Conservation (phyloP, 371 early-diverging fungal species). For the Mucor saturninus region DNA sequence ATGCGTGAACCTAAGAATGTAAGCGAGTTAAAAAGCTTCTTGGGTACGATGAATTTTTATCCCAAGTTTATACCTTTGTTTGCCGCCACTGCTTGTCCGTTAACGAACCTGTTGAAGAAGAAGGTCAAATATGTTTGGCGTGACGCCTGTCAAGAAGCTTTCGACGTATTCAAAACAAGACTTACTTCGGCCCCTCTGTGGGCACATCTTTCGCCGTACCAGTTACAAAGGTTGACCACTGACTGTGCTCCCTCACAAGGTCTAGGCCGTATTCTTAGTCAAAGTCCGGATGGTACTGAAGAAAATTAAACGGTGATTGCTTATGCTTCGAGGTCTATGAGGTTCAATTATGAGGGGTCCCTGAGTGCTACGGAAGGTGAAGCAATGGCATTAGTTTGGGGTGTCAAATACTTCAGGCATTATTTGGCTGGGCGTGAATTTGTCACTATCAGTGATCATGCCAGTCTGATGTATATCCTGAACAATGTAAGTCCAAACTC, state of each 20-base stretch:
- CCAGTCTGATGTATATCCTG: slow-evolving; percentile 20
- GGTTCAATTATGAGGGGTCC: slow-evolving; percentile 11
- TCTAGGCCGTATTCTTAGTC: slow-evolving; percentile 41
- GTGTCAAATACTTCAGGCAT: slow-evolving; percentile 32
- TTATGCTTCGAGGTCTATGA: slow-evolving; percentile 25
- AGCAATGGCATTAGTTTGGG: slow-evolving; percentile 40
- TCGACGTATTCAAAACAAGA: slow-evolving; percentile 15
- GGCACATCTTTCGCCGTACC: slow-evolving; percentile 24
- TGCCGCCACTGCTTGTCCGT: slow-evolving; percentile 10
- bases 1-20: slow-evolving; percentile 19
- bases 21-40: slow-evolving; percentile 30
- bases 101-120: slow-evolving; percentile 20
- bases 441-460: slow-evolving; percentile 37
- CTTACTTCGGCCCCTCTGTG: slow-evolving; percentile 32
- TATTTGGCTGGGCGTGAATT: slow-evolving; percentile 35
- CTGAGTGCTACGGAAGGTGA: background rate
- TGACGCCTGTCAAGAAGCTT: slow-evolving; percentile 23
- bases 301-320: slow-evolving; percentile 26
- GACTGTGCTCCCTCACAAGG: slow-evolving; percentile 41
- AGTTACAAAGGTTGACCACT: slow-evolving; percentile 33
- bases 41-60: slow-evolving; percentile 42
- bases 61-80: slow-evolving; percentile 37
- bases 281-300: slow-evolving; percentile 26
- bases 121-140: slow-evolving; percentile 23
- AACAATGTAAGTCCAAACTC: slow-evolving; percentile 10